phyloP scores from a whole-genome alignment of 75 land plant species.

The Sequoiadendron giganteum region DNA sequence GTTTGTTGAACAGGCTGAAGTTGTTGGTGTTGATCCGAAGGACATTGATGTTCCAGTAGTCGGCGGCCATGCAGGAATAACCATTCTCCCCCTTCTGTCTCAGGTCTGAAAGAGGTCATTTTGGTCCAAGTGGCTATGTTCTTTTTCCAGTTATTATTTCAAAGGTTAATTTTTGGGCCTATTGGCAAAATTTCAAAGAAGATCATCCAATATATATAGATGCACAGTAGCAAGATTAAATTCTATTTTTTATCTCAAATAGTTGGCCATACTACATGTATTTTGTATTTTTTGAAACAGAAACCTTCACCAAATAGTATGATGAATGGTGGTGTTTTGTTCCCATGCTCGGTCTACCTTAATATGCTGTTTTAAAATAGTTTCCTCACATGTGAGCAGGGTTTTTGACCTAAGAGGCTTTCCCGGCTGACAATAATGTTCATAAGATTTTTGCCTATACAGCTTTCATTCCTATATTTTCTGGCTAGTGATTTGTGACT shows the following conservation, averaged over 20 bases:
- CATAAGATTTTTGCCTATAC: not conserved
- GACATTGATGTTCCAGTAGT: slow-evolving; percentile 91
- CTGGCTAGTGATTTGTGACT: not conserved
- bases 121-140: not conserved
- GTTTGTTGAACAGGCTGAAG: slow-evolving; percentile 76
- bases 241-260: not conserved
- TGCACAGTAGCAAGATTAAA: not conserved
- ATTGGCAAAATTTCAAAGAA: not conserved
- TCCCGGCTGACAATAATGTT: too few relatives aligned
- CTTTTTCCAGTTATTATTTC: not conserved
- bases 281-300: not conserved
- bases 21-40: slow-evolving; percentile 87
- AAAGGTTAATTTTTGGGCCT: not conserved
- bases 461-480: not conserved
- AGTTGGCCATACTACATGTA: not conserved
- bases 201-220: not conserved
- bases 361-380: not conserved
- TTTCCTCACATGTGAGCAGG: not conserved
- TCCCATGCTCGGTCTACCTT: not conserved
- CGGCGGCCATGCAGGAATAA: slow-evolving; percentile 99
- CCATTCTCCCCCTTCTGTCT: slow-evolving; percentile 93
- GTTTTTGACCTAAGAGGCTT: not conserved
- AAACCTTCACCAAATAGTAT: not conserved
- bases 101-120: slow-evolving; percentile 51
- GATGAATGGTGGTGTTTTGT: not conserved